Conservation (phyloP, 1,284 basidiomycete genomes). For the Anthracocystis panici-leucophaei region DNA sequence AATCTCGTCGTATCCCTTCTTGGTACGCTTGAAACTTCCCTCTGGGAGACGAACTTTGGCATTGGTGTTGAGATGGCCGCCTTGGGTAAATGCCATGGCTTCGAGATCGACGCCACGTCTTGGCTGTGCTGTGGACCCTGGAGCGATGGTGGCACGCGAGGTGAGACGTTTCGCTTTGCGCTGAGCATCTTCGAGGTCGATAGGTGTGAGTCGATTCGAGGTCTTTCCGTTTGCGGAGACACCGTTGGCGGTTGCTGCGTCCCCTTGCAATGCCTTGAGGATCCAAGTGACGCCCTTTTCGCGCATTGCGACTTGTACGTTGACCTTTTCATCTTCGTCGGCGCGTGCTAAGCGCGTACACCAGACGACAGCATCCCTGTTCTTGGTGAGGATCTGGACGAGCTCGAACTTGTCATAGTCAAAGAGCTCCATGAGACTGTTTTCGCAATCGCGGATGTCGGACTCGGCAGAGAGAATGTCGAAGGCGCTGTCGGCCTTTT, state of each 20-base stretch:
- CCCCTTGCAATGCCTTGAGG: conserved; percentile 78
- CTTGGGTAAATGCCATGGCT: conserved; percentile 93
- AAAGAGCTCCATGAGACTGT: conserved; percentile 95
- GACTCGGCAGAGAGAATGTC: conserved; percentile 86
- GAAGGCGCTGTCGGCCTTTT: conserved; percentile 88
- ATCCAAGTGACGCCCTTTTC: conserved; percentile 98
- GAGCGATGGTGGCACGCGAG: conserved; percentile 87
- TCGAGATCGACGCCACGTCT: conserved; percentile 90
- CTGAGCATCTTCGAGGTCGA: conserved; percentile 80
- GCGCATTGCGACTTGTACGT: conserved; percentile 97
- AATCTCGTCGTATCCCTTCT: conserved; percentile 98
- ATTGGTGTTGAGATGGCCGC: conserved; percentile 96
- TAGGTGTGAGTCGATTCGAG: conserved; percentile 73
- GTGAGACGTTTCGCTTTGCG: conserved; percentile 74
- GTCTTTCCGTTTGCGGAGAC: conserved; percentile 31
- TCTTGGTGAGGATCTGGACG: conserved; percentile 91
- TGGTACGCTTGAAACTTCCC: conserved; percentile 94
- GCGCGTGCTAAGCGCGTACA: conserved; percentile 94
- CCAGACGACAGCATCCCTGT: conserved; percentile 96
- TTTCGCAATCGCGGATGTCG: conserved; percentile 93
- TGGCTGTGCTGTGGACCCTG: conserved; percentile 84
- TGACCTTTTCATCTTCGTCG: conserved; percentile 88
- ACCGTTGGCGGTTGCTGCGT: conserved; percentile 9
- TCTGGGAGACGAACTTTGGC: conserved; percentile 98
- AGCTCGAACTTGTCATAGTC: conserved; percentile 91